Evolutionary conservation across 2,329 filamentous ascomycete species (phyloP).

Genomic region (Didymellaceae sp.): DNA sequence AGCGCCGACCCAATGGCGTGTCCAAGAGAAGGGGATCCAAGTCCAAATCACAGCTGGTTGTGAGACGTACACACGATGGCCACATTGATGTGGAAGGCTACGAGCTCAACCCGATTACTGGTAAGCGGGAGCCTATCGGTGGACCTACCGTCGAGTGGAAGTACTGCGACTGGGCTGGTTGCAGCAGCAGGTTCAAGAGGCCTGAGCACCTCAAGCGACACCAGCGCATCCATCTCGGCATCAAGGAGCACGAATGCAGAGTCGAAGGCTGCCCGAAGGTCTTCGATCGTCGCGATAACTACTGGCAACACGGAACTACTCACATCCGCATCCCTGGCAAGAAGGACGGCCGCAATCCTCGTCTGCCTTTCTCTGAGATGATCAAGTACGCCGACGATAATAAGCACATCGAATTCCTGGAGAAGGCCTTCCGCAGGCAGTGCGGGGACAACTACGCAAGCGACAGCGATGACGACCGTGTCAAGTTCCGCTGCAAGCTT

Average conservation of each 20-base stretch:
- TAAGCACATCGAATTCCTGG: conserved; percentile 42
- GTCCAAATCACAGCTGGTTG: conserved; percentile 12
- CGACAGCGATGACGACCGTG: conserved; percentile 19
- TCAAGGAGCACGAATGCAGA: conserved; percentile 30
- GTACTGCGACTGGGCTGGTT: conserved; percentile 15
- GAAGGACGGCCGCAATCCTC: conserved; percentile 36
- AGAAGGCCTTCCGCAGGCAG: conserved; percentile 30
- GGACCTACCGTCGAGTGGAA: conserved; percentile 18
- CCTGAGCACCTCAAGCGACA: conserved; percentile 44
- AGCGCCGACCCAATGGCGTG: conserved; percentile 13
- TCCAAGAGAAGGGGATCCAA: conserved; percentile 19
- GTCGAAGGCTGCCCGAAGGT: conserved; percentile 29
- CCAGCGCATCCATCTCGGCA: conserved; percentile 31
- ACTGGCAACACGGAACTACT: conserved; percentile 41
- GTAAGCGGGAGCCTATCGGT: conserved; percentile 15
- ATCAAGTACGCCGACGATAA: conserved; percentile 30
- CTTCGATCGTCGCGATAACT: conserved; percentile 47
- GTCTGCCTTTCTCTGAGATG: conserved; percentile 31
- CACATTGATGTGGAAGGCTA: conserved; percentile 17
- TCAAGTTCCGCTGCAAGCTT: conserved; percentile 15
- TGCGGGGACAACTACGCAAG: conserved; percentile 21
- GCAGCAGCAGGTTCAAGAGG: conserved; percentile 29
- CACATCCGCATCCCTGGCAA: conserved; percentile 37
- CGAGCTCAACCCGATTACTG: conserved; percentile 10
- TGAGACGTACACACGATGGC: conserved; percentile 17